Conservation (phyloP, 73 alveolate species). For the Blepharisma stoltei region DNA sequence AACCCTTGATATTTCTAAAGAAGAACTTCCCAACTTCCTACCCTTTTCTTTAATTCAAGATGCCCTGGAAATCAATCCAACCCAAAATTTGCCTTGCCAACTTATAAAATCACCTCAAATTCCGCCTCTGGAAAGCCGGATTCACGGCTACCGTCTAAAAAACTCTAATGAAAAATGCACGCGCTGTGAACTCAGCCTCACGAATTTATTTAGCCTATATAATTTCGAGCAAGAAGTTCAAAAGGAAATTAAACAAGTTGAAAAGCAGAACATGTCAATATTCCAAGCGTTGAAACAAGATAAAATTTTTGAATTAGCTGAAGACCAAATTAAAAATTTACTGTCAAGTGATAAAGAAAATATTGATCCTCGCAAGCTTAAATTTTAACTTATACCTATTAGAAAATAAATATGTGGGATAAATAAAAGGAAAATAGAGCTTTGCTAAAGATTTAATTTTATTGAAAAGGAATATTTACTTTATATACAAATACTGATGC, state of each 20-base stretch:
- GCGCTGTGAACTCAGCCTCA: neutral
- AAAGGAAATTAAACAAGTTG: neutral
- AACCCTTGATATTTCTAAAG: conserved; percentile 9
- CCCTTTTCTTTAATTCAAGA: conserved; percentile 15
- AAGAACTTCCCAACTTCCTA: conserved; percentile 1
- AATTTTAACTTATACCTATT: too few relatives aligned
- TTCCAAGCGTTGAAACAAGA: too few relatives aligned
- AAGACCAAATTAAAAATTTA: too few relatives aligned
- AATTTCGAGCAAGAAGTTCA: conserved; percentile 21
- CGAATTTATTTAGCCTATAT: neutral
- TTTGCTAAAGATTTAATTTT: too few relatives aligned
- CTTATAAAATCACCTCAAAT: neutral
- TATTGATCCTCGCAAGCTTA: too few relatives aligned
- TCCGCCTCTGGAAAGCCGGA: neutral
- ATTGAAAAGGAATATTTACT: too few relatives aligned
- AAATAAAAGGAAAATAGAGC: too few relatives aligned
- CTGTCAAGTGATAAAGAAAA: too few relatives aligned
- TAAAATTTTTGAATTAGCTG: too few relatives aligned
- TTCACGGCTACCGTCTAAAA: neutral
- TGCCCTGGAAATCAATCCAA: conserved; percentile 22
- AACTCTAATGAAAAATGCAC: neutral
- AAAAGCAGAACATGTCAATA: too few relatives aligned
- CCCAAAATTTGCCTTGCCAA: neutral
- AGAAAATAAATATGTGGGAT: too few relatives aligned
- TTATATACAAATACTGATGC: too few relatives aligned